A percentile compares a stretch with the other conserved stretches of the same genome.
Evolutionary conservation across 2,329 filamentous ascomycete species (phyloP).

Genomic region (Curvularia hawaiiensis): DNA sequence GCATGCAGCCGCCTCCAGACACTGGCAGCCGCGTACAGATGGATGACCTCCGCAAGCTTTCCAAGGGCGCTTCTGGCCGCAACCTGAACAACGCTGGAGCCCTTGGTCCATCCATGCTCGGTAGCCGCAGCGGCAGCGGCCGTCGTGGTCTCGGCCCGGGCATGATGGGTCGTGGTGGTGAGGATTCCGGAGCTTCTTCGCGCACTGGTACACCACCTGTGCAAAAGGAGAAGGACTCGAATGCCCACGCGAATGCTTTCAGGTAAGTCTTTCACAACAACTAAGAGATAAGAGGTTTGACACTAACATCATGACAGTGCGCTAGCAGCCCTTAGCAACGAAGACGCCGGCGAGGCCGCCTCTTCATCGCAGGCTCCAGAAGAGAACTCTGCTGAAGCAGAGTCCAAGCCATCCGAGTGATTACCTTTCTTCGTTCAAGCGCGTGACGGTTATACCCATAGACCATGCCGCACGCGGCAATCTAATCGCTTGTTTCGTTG

Average conservation of each 20-base stretch:
- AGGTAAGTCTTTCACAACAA: constrained; percentile 68
- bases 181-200: constrained; percentile 87
- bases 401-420: constrained; percentile 46
- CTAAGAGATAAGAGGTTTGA: not conserved
- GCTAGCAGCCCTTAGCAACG: constrained; percentile 61
- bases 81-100: constrained; percentile 60
- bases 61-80: constrained; percentile 63
- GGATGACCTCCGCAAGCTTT: constrained; percentile 86
- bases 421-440: constrained; percentile 42
- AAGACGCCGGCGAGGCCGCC: constrained; percentile 59
- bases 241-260: constrained; percentile 82
- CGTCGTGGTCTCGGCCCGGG: constrained; percentile 76
- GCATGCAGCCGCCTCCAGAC: constrained; percentile 72
- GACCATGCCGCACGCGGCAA: constrained; percentile 45
- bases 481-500: constrained; percentile 49
- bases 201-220: constrained; percentile 85
- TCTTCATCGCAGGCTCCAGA: constrained; percentile 71
- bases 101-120: constrained; percentile 85
- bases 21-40: constrained; percentile 82
- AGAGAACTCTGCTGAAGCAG: constrained; percentile 28
- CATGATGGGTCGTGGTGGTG: constrained; percentile 70
- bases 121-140: constrained; percentile 87
- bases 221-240: constrained; percentile 67
- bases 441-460: constrained; percentile 45
- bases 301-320: constrained; percentile 50